Evolutionary conservation across 164 flowering plant genomes (phyloP).

Genomic region (Cinnamomum chago): DNA sequence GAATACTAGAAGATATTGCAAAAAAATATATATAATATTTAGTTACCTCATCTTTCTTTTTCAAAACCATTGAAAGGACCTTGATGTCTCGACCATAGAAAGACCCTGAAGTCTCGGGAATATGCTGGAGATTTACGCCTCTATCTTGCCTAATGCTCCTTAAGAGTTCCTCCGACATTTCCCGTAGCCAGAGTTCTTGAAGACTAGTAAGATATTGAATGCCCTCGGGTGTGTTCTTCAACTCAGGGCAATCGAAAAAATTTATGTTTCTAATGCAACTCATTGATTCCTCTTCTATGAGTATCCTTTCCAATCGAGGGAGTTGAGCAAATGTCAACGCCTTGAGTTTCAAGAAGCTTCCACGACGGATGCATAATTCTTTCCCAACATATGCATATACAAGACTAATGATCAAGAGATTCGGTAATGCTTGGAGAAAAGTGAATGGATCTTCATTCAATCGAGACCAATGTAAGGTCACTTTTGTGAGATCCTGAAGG

Average conservation of each 20-base stretch:
- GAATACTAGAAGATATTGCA: background rate
- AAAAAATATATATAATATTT: background rate
- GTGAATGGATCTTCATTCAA: background rate
- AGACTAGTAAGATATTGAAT: slow-evolving; percentile 31
- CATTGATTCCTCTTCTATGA: background rate
- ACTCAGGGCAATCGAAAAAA: slow-evolving; percentile 10
- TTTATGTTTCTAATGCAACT: background rate
- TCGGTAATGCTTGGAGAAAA: background rate
- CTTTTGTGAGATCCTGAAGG: slow-evolving; percentile 20
- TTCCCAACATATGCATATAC: background rate
- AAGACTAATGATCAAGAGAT: background rate
- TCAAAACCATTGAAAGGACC: too few species aligned
- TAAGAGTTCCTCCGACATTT: slow-evolving; percentile 30
- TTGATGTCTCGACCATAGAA: too few species aligned
- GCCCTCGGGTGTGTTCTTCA: slow-evolving; percentile 30
- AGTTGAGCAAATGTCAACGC: too few species aligned
- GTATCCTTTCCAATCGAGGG: background rate
- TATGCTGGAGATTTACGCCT: too few species aligned
- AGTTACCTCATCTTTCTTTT: too few species aligned
- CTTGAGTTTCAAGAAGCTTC: background rate
- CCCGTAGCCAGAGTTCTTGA: slow-evolving; percentile 24
- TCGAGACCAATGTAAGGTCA: background rate
- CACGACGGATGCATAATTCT: background rate
- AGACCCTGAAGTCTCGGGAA: too few species aligned
- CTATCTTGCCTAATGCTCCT: too few species aligned